phyloP scores from a whole-genome alignment of 2,329 filamentous ascomycete species.

The Arthrobotrys conoides region DNA sequence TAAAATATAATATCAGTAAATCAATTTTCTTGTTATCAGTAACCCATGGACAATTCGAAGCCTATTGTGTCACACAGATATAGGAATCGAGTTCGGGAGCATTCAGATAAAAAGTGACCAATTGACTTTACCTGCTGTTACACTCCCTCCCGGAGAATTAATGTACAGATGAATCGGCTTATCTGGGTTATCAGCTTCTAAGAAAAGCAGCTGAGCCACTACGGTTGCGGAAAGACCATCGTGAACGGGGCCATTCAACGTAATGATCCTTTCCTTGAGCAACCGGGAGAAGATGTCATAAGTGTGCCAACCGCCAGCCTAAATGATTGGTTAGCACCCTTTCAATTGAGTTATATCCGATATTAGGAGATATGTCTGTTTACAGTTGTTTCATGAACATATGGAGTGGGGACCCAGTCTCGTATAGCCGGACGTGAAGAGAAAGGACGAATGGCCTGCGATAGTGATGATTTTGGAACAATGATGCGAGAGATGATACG shows the following conservation, averaged over 20 bases:
- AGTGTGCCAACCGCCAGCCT: slow-evolving; percentile 59
- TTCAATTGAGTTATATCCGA: slow-evolving; percentile 5
- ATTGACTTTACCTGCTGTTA: slow-evolving; percentile 75
- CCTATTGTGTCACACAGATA: slow-evolving; percentile 17
- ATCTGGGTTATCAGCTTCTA: slow-evolving; percentile 94
- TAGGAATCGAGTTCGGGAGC: background rate
- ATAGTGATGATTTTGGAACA: slow-evolving; percentile 44
- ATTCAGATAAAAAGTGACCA: background rate
- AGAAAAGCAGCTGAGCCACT: slow-evolving; percentile 95
- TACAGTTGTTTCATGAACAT: slow-evolving; percentile 58
- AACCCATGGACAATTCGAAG: background rate
- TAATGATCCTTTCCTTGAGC: slow-evolving; percentile 84
- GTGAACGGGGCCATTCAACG: slow-evolving; percentile 91
- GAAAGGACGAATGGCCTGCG: slow-evolving; percentile 32
- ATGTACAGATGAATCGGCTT: slow-evolving; percentile 98
- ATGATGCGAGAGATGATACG: slow-evolving; percentile 47
- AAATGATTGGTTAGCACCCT: slow-evolving; percentile 26
- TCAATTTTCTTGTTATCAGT: slow-evolving; percentile 8
- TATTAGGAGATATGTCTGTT: background rate
- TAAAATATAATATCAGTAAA: slow-evolving; percentile 50
- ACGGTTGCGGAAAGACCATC: slow-evolving; percentile 92
- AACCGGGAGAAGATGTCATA: slow-evolving; percentile 65
- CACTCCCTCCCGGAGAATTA: slow-evolving; percentile 93
- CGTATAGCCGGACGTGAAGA: slow-evolving; percentile 37
- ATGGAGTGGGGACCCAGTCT: slow-evolving; percentile 55